phyloP scores from a whole-genome alignment of 805 yeast genomes.

The Yarrowia yakushimensis region DNA sequence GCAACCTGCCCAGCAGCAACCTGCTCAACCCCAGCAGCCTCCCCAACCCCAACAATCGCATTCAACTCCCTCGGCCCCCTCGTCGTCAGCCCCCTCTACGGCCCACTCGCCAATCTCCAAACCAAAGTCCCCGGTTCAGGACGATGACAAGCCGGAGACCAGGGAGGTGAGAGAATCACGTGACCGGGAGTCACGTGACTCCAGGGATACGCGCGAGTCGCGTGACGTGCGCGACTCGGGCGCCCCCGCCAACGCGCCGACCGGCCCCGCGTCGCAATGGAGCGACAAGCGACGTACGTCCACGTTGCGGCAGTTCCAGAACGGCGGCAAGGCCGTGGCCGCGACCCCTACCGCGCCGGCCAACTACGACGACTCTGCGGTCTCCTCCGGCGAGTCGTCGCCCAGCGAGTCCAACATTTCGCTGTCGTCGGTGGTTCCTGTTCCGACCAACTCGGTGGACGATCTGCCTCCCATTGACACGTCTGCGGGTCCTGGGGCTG shows the following conservation, averaged over 20 bases:
- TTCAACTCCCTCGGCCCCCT: conserved; percentile 4
- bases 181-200: no score
- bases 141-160: no score
- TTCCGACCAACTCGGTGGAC: conserved; percentile 19
- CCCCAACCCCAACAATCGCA: conserved; percentile 21
- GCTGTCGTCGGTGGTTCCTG: conserved; percentile 11
- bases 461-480: conserved; percentile 23
- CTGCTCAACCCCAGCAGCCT: background rate
- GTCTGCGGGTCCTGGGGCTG: conserved; percentile 21
- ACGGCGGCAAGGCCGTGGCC: conserved; percentile 7
- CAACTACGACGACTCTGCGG: conserved; percentile 8
- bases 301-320: conserved; percentile 12
- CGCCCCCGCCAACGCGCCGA: conserved; percentile 20
- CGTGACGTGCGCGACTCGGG: background rate
- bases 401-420: conserved; percentile 12
- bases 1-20: conserved; percentile 13
- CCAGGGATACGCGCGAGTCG: background rate
- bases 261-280: conserved; percentile 26
- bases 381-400: conserved; percentile 1
- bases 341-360: conserved; percentile 17
- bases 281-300: conserved; percentile 23
- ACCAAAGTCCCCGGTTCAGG: conserved; percentile 1
- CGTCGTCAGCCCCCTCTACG: conserved; percentile 3
- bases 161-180: no score
- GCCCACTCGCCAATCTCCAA: conserved; percentile 24